A percentile compares a stretch with the other conserved stretches of the same genome.
These are phyloP conservation scores for Puccinia triticina DNA, from an alignment of 1,284 basidiomycete genomes.

Conservation along the genomic window DNA sequence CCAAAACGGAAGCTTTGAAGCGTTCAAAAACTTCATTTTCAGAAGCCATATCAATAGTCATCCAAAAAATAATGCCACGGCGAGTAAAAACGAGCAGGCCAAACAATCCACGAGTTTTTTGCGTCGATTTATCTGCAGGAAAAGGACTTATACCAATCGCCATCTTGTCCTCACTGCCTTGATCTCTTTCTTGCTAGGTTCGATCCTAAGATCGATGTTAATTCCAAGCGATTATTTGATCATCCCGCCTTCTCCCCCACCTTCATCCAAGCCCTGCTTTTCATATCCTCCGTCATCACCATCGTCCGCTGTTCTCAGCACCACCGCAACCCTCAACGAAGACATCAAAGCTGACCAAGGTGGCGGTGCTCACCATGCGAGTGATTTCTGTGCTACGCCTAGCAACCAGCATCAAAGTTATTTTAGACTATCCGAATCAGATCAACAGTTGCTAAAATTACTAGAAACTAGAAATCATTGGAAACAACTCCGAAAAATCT, in stretches of 20 bases:
- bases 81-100: conserved; percentile 36
- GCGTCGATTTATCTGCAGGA: conserved; percentile 14
- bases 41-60: conserved; percentile 47
- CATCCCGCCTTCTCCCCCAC: conserved; percentile 65
- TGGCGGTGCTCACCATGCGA: not conserved
- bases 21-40: conserved; percentile 30
- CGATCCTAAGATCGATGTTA: conserved; percentile 79
- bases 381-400: conserved; percentile 8
- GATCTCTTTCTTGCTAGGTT: conserved; percentile 87
- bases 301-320: not conserved
- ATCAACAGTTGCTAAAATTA: conserved; percentile 28
- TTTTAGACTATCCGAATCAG: conserved; percentile 31
- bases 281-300: not conserved
- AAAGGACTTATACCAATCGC: conserved; percentile 58
- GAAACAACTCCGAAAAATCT: conserved; percentile 37
- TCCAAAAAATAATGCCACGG: conserved; percentile 27
- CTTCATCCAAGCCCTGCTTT: conserved; percentile 18
- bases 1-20: conserved; percentile 33
- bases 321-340: not conserved
- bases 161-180: conserved; percentile 75
- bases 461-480: conserved; percentile 46
- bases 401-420: conserved; percentile 9
- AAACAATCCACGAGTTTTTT: conserved; percentile 23
- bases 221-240: conserved; percentile 86
- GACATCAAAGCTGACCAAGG: not conserved